Base-by-base conservation (phyloP, 2,329 filamentous ascomycete species). In the Aureobasidium namibiae region DNA sequence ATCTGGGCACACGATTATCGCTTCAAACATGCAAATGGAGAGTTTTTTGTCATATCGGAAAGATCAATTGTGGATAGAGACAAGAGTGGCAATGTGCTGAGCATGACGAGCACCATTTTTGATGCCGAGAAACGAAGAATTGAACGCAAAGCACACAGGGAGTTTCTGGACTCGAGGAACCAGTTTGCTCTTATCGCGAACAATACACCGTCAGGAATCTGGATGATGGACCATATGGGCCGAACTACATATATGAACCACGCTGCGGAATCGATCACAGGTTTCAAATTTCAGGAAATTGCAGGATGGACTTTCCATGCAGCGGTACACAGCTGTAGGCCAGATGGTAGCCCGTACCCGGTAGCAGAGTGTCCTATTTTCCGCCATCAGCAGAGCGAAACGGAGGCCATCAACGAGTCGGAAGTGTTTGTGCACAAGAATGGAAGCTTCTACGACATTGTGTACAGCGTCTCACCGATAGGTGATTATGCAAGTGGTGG, bases 351-450 rank as follows among this genome's bases (percentile, higher is more conserved):
- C n/a, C 60, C 60, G 7, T 61, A 61, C 24, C 60, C 60, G 9
- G 21, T 46, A 16, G 21, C 29, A 26, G 60, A 61, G 31, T 61
- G 60, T 54, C 60, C 60, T 16, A 52, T 61, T 2, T 59, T 61
- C 31, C 26, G 56, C 24, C 53, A 61, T 29, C 54, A 61, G 26
- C 60, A 61, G 26, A 31, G 14, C 16, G 56, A 46, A 7, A 61
- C 56, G 4, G 39, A 46, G 10, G 60, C 60, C 10, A 53, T 48
- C 16, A 59, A 61, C 18, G 60, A 61, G 23, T 31, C 18, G 4
- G 60, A 61, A 21, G 52, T 61, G 4, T 61, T 61, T 44, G 59
- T 61, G 7, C 59, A 61, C 53, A 61, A 61, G 39, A 56, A 61
- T 11, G 59, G 59, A n/a, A 33, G 57, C 38, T 39, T 39, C 31